Evolutionary conservation across 768 basidiomycete species (phyloP), one percentile per base, ranked within the genome.

Genomic region (Chalciporus piperatus): DNA sequence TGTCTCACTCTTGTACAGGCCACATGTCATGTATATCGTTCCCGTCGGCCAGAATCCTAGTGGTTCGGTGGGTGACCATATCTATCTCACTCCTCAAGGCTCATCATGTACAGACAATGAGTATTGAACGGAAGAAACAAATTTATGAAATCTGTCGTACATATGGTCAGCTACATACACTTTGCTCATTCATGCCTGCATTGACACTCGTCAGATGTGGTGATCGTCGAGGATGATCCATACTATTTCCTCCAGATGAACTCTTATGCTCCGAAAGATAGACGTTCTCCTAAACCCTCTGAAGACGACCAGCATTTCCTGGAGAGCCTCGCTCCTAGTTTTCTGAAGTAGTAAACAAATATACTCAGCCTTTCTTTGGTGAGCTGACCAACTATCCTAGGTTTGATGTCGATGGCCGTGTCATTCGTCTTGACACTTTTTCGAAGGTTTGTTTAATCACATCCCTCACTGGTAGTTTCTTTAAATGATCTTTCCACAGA

Each of bases 31-130:
- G 67, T 89, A 89, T 64, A 86, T 82, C 4, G 74, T 90, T 12
- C 87, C 89, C 1, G 76, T 89, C n/a, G 89, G 88, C 23, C 89
- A 93, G 70, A 93, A 93, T 66, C 92, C 90, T 5, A 85, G 83
- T 6, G 91, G 91, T 17, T 71, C 78, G 20, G 84, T 86, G 52
- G 70, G 82, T 72, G 6, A n/a, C 40, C 25, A 27, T 20, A 45
- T 16, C 25, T 40, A 56, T 48, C 14, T 11, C 19, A 6, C 27
- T 46, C 46, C 32, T 28, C n/a, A 19, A n/a, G 48, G 30, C 39
- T 45, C n/a, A 35, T 49, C 25, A 33, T 22, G 27, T 23, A 9
- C 58, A 87, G 76, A 87, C 85, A 0, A 85, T 87, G 81, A 68
- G 74, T 10, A 60, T 66, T 2, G 64, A 75, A 49, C 74, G 90